phyloP scores from a whole-genome alignment of 2,329 filamentous ascomycete genomes.

The Pestalotiopsis fici region DNA sequence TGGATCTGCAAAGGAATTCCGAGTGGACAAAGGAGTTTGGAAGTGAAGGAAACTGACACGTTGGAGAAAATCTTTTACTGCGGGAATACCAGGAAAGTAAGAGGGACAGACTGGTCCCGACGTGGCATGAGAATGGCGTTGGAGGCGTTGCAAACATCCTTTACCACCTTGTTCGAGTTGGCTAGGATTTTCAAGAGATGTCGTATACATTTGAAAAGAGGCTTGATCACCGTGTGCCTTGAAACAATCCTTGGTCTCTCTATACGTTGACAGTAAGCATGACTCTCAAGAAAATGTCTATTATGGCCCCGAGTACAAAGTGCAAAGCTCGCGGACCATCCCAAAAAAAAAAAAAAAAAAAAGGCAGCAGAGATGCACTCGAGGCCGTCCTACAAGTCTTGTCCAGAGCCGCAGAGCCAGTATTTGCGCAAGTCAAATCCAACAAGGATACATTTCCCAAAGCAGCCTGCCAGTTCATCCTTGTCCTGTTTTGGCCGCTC shows the following conservation, averaged over 20 bases:
- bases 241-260: neutral
- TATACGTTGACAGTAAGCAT: neutral
- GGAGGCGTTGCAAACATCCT: neutral
- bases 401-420: neutral
- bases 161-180: neutral
- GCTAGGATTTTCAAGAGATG: neutral
- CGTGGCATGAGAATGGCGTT: constrained; percentile 8
- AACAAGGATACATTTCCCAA: neutral
- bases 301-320: neutral
- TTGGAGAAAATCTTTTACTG: neutral
- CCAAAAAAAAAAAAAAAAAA: too few relatives aligned
- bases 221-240: neutral
- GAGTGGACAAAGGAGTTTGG: constrained; percentile 98
- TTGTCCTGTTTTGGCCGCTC: neutral
- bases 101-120: constrained; percentile 63
- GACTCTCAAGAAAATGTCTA: neutral
- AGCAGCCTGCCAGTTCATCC: neutral
- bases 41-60: constrained; percentile 70
- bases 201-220: neutral
- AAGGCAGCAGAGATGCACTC: neutral
- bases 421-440: neutral
- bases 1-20: constrained; percentile 80
- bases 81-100: neutral
- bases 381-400: neutral
- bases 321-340: neutral